Base-by-base conservation (phyloP, 768 basidiomycete genomes). In the Kwoniella bestiolae region DNA sequence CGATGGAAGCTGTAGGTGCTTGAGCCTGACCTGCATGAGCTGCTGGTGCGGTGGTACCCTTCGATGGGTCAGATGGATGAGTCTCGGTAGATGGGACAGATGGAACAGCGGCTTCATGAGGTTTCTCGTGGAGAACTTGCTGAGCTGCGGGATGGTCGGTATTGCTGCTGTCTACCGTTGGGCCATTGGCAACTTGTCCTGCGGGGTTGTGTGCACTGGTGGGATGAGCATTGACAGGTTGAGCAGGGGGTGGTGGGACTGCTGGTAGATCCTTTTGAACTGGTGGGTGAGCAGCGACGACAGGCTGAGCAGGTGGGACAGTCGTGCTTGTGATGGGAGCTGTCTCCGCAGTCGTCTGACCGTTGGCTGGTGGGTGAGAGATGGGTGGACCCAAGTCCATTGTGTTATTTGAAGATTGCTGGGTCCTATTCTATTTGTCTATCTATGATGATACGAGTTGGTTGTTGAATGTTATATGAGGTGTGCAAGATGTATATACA, bases 1-100 rank as follows among this genome's bases (percentile, higher is more conserved):
- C 75, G n/a, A 76, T 74, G 14, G 70, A 70, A 2, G 75, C 62
- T 25, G 72, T 72, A 14, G 71, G 66, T 2, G 71, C 60, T 51
- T 60, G 57, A 5, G 72, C 58, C 35, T 70, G 70, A 28, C 63
- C 63, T 2, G 69, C 56, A 25, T 65, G 46, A 29, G 55, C 56
- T 8, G 63, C 46, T 11, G 63, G 63, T 3, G 35, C 28, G 25
- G 65, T 65, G 4, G 63, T 47, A 8, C 63, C 63, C 16, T 26
- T 55, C 7, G 56, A 57, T 26, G 45, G 53, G 34, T 64, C 63
- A 1, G 46, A 34, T 23, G 45, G 25, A 11, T 57, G 35, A 7
- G 63, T 58, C 6, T 31, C 56, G 12, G 63, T 65, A 18, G 63
- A 57, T 50, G 57, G 44, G 18, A 46, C 63, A 11, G 56, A 50